Evolutionary conservation across 2,329 filamentous ascomycete genomes (phyloP), one percentile per base, ranked within the genome.

Genomic region (Fusarium sp.): DNA sequence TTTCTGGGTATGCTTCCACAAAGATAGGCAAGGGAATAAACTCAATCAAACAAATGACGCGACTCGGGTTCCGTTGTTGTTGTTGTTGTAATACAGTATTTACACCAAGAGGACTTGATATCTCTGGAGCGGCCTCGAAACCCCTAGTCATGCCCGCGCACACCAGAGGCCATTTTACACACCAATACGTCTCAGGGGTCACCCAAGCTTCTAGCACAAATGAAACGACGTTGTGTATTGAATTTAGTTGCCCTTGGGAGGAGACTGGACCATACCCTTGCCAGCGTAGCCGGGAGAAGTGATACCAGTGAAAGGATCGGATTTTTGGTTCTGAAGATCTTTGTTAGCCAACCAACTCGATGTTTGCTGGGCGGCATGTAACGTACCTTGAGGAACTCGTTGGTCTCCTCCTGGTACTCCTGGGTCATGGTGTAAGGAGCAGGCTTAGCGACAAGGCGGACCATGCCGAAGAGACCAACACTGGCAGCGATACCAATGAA

Each of bases 391-490:
- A 98, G 87, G 83, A 92, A 96, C 86, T 98, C 96, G 84, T 99
- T 97, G 75, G 91, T 88, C 76, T 92, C 92, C 86, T 98, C 94
- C 86, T 99, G 94, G 90, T 92, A 98, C 84, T 99, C 96, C 87
- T 93, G 92, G 85, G 87, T 95, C 94, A 99, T 97, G 78, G 95
- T 97, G 82, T 86, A 85, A 74, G 96, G 96, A 70, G 88, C 78
- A 65, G 89, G 88, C 80, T 88, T 87, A 77, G 92, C 94, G 80
- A 93, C 91, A 74, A 87, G 74, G 78, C 94, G 92, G 80, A 92
- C 88, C 76, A 82, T 69, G 77, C 85, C 85, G 85, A 98, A 98
- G 82, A 98, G 67, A 71, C 83, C 87, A 75, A 92, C 82, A 73
- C 91, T 91, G 76, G 85, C 87, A 69, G 83, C 85, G 72, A 97